Conservation (phyloP, 2,329 filamentous ascomycete species). For the Penicillium sp. region DNA sequence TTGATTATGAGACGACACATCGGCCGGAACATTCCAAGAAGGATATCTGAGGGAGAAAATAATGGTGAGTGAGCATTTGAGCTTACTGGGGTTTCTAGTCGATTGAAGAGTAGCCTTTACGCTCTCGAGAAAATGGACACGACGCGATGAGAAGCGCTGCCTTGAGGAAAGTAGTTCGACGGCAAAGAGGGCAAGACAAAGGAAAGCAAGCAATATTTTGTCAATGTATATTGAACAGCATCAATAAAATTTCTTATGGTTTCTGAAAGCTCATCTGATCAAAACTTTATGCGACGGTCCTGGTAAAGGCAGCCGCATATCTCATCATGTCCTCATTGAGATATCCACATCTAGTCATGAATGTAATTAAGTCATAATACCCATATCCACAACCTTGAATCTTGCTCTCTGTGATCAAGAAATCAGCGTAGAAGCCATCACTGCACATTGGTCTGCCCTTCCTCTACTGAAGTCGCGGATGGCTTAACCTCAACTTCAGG, state of each 20-base stretch:
- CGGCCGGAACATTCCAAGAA: constrained; percentile 1
- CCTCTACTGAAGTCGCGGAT: not conserved
- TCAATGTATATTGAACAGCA: not conserved
- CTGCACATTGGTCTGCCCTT: not conserved
- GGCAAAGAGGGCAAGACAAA: too few species aligned
- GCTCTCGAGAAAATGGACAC: too few species aligned
- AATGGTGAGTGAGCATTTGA: not conserved
- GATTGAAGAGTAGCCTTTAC: too few species aligned
- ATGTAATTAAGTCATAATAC: not conserved
- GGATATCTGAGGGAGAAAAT: not conserved
- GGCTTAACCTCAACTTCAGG: constrained; percentile 1
- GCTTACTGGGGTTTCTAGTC: not conserved
- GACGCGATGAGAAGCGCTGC: too few species aligned
- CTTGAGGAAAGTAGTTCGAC: too few species aligned
- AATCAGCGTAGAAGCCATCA: not conserved
- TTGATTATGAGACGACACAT: constrained; percentile 17
- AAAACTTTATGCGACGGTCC: not conserved
- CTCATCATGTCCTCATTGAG: not conserved
- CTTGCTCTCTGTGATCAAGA: not conserved
- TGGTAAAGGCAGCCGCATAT: not conserved
- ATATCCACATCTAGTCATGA: not conserved
- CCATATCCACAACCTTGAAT: not conserved
- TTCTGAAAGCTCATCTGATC: not conserved
- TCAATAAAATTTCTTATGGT: not conserved
- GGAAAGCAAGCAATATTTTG: too few species aligned